These are phyloP conservation scores for Neodidymelliopsis sp. DNA, from an alignment of 2,329 filamentous ascomycete genomes.

Conservation along the genomic window DNA sequence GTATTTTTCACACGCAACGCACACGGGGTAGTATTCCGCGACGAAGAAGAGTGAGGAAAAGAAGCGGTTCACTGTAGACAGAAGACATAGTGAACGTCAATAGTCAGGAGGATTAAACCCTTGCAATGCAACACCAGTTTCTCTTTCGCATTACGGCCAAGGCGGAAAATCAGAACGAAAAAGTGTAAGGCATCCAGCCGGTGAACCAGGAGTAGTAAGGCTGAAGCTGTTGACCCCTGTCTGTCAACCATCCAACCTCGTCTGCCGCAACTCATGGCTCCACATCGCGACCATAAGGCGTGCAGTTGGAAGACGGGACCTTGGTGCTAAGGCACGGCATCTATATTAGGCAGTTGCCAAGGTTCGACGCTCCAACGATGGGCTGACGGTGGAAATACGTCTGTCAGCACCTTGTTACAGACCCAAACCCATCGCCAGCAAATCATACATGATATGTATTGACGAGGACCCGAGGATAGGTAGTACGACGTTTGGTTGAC, in stretches of 20 bases:
- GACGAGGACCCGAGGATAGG: no score
- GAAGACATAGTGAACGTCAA: not conserved
- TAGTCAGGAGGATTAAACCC: conserved; percentile 7
- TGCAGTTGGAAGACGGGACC: not conserved
- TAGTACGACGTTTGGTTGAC: no score
- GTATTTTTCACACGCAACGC: not conserved
- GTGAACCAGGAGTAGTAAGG: conserved; percentile 7
- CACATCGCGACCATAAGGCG: conserved; percentile 3
- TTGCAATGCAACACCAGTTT: conserved; percentile 1
- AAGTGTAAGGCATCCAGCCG: conserved; percentile 12
- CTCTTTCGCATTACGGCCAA: not conserved
- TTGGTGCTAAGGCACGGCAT: conserved; percentile 4
- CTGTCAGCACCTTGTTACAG: not conserved
- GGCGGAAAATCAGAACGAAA: conserved; percentile 1
- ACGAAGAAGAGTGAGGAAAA: not conserved
- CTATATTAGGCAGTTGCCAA: conserved; percentile 6
- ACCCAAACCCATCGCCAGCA: not conserved
- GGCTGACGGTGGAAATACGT: not conserved
- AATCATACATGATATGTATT: no score
- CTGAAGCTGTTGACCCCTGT: conserved; percentile 4
- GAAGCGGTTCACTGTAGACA: not conserved
- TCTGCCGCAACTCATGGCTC: not conserved
- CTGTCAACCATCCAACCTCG: conserved; percentile 7
- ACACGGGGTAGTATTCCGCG: not conserved
- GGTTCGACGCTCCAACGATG: not conserved